phyloP scores from a whole-genome alignment of 768 basidiomycete species.

The Pleurotus sapidus region DNA sequence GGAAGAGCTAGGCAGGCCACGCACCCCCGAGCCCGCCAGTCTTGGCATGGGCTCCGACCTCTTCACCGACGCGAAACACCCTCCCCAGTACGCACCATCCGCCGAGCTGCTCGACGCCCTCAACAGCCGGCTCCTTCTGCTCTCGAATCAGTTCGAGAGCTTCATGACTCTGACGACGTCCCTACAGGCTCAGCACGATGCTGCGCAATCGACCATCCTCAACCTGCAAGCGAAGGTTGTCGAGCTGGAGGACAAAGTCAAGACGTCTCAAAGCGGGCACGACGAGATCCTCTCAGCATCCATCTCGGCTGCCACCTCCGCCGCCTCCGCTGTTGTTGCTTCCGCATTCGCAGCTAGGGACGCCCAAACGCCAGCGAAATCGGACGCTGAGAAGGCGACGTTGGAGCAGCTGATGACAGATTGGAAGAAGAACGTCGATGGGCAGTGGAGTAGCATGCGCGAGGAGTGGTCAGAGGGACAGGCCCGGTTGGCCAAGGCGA shows the following conservation, averaged over 20 bases:
- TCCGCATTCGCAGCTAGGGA: background rate
- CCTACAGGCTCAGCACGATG: slow-evolving; percentile 74
- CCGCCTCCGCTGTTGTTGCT: slow-evolving; percentile 4
- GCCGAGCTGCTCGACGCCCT: slow-evolving; percentile 50
- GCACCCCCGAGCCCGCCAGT: slow-evolving; percentile 77
- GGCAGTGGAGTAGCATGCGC: slow-evolving; percentile 72
- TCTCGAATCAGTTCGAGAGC: slow-evolving; percentile 71
- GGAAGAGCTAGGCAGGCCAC: slow-evolving; percentile 65
- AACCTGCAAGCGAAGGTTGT: slow-evolving; percentile 69
- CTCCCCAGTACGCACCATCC: slow-evolving; percentile 18
- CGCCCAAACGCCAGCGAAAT: slow-evolving; percentile 8
- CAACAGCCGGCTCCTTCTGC: slow-evolving; percentile 55
- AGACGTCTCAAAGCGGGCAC: slow-evolving; percentile 28
- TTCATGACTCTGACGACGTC: slow-evolving; percentile 70
- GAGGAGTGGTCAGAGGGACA: slow-evolving; percentile 85
- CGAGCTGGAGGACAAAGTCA: slow-evolving; percentile 55
- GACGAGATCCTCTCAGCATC: background rate
- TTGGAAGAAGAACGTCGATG: slow-evolving; percentile 80
- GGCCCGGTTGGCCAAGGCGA: slow-evolving; percentile 65
- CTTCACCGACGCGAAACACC: slow-evolving; percentile 23
- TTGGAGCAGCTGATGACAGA: slow-evolving; percentile 56
- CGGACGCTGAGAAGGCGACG: slow-evolving; percentile 37
- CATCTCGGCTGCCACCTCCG: slow-evolving; percentile 9
- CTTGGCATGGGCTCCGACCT: slow-evolving; percentile 45
- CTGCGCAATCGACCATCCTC: slow-evolving; percentile 71